Conservation (phyloP, 1,284 basidiomycete genomes). For the Sanghuangporus baumii region DNA sequence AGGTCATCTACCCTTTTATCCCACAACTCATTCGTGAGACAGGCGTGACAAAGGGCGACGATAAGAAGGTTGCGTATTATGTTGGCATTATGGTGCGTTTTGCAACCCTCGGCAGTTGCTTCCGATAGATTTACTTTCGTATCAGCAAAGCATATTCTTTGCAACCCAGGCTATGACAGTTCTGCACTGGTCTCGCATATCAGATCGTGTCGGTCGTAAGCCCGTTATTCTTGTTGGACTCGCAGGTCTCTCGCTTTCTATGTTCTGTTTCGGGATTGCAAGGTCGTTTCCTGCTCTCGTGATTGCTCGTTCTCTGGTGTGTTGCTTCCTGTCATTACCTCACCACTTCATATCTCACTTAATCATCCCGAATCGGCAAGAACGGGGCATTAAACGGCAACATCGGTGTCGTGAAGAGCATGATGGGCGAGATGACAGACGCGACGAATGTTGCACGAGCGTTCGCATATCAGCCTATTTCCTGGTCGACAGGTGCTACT, state of each 20-base stretch:
- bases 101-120: neutral
- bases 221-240: constrained; percentile 28
- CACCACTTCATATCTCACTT: neutral
- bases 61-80: constrained; percentile 29
- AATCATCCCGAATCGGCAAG: neutral
- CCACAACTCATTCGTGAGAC: constrained; percentile 23
- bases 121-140: neutral
- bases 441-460: constrained; percentile 29
- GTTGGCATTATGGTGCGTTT: constrained; percentile 29
- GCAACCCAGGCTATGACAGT: constrained; percentile 26
- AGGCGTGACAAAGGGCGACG: constrained; percentile 23
- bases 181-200: constrained; percentile 29
- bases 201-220: constrained; percentile 27
- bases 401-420: constrained; percentile 25
- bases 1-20: constrained; percentile 14
- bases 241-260: constrained; percentile 25
- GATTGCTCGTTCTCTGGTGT: constrained; percentile 28
- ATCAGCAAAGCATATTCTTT: constrained; percentile 26
- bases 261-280: constrained; percentile 26
- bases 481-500: constrained; percentile 21
- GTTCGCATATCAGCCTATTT: constrained; percentile 22
- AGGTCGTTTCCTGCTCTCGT: constrained; percentile 24
- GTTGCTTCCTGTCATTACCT: neutral
- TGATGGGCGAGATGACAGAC: constrained; percentile 32
- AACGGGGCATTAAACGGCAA: constrained; percentile 31